Evolutionary conservation across 805 yeast genomes (phyloP).

Genomic region (Monosporozyma servazzii): DNA sequence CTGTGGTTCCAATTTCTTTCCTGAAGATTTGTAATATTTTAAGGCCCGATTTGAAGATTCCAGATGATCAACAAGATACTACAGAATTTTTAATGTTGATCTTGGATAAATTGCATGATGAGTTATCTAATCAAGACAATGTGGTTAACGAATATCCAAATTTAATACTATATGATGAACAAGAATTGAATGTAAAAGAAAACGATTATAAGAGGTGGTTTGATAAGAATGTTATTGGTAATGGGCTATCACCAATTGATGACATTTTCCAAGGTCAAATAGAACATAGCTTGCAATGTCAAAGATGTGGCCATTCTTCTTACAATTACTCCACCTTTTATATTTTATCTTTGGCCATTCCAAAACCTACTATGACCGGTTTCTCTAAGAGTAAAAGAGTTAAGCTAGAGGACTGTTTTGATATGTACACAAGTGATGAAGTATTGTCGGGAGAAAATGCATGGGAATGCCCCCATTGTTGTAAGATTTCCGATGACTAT

Average conservation of each 20-base stretch:
- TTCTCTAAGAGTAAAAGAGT: slow-evolving; percentile 27
- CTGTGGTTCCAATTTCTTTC: slow-evolving; percentile 59
- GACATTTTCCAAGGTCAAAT: slow-evolving; percentile 65
- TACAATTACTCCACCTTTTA: slow-evolving; percentile 54
- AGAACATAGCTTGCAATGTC: slow-evolving; percentile 54
- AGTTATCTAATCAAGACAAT: slow-evolving; percentile 36
- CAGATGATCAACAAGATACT: slow-evolving; percentile 73
- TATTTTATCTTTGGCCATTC: slow-evolving; percentile 55
- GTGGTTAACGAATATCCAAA: slow-evolving; percentile 35
- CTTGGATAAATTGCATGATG: slow-evolving; percentile 61
- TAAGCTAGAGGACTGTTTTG: slow-evolving; percentile 53
- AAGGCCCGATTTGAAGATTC: slow-evolving; percentile 61
- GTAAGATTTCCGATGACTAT: slow-evolving; percentile 3
- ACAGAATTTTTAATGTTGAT: slow-evolving; percentile 64
- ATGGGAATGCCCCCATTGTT: slow-evolving; percentile 76
- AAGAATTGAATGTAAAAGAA: slow-evolving; percentile 22
- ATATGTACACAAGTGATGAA: slow-evolving; percentile 55
- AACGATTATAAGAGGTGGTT: slow-evolving; percentile 59
- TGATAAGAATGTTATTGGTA: slow-evolving; percentile 38
- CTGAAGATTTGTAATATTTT: slow-evolving; percentile 41
- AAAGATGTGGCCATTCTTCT: slow-evolving; percentile 53
- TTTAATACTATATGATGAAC: slow-evolving; percentile 28
- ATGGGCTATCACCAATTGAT: slow-evolving; percentile 60
- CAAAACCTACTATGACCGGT: slow-evolving; percentile 28
- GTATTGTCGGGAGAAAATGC: slow-evolving; percentile 64